These are phyloP conservation scores for Carex scoparia DNA, from an alignment of 176 grass and related monocot genomes.

Conservation along the genomic window DNA sequence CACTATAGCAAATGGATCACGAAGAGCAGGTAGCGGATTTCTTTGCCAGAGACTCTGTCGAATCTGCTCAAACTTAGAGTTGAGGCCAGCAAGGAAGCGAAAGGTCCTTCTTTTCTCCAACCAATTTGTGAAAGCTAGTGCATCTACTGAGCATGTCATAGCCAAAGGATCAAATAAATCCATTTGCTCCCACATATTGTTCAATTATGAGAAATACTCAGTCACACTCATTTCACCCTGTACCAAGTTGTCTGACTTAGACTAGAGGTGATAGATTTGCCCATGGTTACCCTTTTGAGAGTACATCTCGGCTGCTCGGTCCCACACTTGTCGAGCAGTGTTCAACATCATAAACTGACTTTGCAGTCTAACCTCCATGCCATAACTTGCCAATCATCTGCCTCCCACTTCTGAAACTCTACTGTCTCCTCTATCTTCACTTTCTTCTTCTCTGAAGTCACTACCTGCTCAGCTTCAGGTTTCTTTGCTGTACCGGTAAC, in stretches of 20 bases:
- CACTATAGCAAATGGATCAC: background rate
- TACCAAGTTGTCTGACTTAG: background rate
- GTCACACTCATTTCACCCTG: background rate
- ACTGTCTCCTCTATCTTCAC: background rate
- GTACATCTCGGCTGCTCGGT: background rate
- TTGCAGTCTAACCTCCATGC: background rate
- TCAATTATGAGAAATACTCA: background rate
- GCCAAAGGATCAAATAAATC: background rate
- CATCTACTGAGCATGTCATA: background rate
- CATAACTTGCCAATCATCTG: background rate
- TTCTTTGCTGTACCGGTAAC: background rate
- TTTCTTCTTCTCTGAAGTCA: background rate
- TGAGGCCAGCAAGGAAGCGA: background rate
- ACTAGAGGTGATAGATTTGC: background rate
- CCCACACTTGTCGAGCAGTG: background rate
- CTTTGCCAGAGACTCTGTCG: background rate
- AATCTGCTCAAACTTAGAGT: background rate
- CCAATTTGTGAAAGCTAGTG: background rate
- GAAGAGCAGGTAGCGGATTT: background rate
- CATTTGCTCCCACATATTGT: background rate
- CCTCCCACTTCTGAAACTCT: background rate
- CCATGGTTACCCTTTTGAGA: background rate
- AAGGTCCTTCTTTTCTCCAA: background rate
- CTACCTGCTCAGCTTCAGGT: background rate
- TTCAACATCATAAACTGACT: background rate